Evolutionary conservation across 352 stramenopile species (phyloP), one percentile per base, ranked within the genome.

Genomic region (Saprolegnia diclina): DNA sequence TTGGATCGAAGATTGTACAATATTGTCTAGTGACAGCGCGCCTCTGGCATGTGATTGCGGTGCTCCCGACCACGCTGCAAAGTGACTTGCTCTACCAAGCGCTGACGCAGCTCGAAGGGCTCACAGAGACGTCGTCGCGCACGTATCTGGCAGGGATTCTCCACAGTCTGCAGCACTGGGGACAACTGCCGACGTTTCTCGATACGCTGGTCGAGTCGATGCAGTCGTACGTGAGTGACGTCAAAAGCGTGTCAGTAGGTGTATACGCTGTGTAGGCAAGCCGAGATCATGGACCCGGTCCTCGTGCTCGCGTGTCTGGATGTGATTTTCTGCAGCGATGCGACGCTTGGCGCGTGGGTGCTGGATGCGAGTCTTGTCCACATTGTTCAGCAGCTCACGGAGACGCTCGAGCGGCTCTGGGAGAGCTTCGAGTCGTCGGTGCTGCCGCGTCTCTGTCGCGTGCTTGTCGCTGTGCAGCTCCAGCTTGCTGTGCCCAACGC

Each of bases 101-200:
- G 40, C 45, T 69, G n/a, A 52, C 53, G 18, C 42, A 48, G 18
- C 32, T 69, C 29, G 42, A 52, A 26, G 21, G 40, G 45, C 29
- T 69, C 63, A 59, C 24, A 7, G 63, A 69, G 45, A 61, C 42
- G n/a, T 69, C 63, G 16, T 69, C 45, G 7, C 24, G 61, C 48
- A 63, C 44, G 50, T 38, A 48, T 14, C 22, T 69, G 13, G 63
- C 35, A 6, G 63, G 45, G 19, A 48, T 69, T 21, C 53, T 69
- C 14, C 48, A 45, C 21, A 52, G 32, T 32, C 19, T 69, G 63
- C 42, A 52, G 37, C 63, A 53, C n/a, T 69, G 63, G 63, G 45
- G 45, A 35, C 42, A 69, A n/a, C 18, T 38, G 14, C 24, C 32
- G 1, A 69, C 45, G 22, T 69, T 69, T 59, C n/a, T 61, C 21